Percentiles rank a stretch among this genome's conserved stretches.
These are phyloP conservation scores for Psophocarpus tetragonolobus DNA, from an alignment of 306 rosid species.

Conservation along the genomic window DNA sequence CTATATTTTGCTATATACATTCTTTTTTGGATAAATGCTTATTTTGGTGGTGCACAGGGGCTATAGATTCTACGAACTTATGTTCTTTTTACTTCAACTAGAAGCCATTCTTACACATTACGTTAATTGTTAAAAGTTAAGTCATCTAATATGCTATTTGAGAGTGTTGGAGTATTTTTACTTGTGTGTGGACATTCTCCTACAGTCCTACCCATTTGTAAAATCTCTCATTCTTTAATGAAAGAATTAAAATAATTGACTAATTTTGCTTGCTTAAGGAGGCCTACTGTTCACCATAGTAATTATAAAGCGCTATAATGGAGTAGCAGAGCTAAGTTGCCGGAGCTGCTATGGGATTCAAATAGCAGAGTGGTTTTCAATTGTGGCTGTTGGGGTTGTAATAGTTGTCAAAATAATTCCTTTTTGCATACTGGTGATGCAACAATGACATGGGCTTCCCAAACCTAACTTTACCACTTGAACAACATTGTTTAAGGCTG, in stretches of 20 bases:
- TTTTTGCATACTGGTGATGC: background rate
- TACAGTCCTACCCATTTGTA: background rate
- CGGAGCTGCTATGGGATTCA: background rate
- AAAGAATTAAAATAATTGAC: background rate
- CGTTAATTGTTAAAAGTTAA: constrained; percentile 1
- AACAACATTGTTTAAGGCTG: background rate
- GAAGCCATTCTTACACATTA: background rate
- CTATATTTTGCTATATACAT: background rate
- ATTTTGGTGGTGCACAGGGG: background rate
- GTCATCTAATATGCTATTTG: constrained; percentile 2
- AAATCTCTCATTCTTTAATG: background rate
- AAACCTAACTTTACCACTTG: background rate
- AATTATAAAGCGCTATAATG: background rate
- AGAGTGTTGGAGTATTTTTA: background rate
- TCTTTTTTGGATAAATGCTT: background rate
- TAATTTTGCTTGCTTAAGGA: background rate
- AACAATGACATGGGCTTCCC: background rate
- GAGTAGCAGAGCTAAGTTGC: background rate
- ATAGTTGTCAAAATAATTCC: background rate
- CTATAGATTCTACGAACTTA: background rate
- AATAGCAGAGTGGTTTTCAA: background rate
- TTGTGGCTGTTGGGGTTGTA: background rate
- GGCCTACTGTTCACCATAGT: background rate
- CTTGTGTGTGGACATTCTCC: background rate
- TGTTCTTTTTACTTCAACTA: background rate